Percentiles rank a stretch among this genome's conserved stretches.
Evolutionary conservation across 2,329 filamentous ascomycete genomes (phyloP).

Genomic region (Fonsecaea monophora): DNA sequence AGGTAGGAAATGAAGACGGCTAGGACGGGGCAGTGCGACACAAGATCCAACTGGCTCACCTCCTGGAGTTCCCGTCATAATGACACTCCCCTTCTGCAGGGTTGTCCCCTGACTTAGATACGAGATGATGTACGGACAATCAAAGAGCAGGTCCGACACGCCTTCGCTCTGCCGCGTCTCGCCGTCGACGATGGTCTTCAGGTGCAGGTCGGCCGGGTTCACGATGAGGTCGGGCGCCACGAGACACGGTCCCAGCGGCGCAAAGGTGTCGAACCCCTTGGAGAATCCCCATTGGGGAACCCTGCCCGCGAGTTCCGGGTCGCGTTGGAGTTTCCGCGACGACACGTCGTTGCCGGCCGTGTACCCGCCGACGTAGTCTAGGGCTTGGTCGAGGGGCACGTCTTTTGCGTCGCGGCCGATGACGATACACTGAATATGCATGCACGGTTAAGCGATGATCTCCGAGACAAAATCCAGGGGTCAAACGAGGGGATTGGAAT

Average conservation of each 20-base stretch:
- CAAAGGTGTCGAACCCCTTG: slow-evolving; percentile 52
- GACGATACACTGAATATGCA: slow-evolving; percentile 39
- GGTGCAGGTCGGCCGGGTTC: slow-evolving; percentile 43
- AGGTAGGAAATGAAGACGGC: not conserved
- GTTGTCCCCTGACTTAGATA: slow-evolving; percentile 50
- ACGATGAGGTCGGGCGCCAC: slow-evolving; percentile 43
- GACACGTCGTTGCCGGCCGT: slow-evolving; percentile 51
- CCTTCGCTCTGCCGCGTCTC: slow-evolving; percentile 47
- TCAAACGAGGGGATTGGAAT: not conserved
- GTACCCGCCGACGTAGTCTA: slow-evolving; percentile 51
- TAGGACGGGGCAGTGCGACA: not conserved
- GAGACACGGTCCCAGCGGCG: slow-evolving; percentile 51
- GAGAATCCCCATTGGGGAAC: slow-evolving; percentile 49
- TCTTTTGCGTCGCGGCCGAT: slow-evolving; percentile 48
- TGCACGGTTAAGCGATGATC: not conserved
- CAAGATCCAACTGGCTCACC: slow-evolving; percentile 37
- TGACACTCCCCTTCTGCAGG: slow-evolving; percentile 47
- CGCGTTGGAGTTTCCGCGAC: slow-evolving; percentile 48
- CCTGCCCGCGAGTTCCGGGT: slow-evolving; percentile 41
- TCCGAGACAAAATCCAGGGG: not conserved
- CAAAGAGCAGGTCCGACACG: slow-evolving; percentile 49
- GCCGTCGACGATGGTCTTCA: slow-evolving; percentile 49
- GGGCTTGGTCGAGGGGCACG: slow-evolving; percentile 46
- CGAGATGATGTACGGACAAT: slow-evolving; percentile 46
- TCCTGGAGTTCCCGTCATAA: slow-evolving; percentile 52